Base-by-base conservation (phyloP, 495 filamentous ascomycete genomes). In the Penicillium coprophilum region DNA sequence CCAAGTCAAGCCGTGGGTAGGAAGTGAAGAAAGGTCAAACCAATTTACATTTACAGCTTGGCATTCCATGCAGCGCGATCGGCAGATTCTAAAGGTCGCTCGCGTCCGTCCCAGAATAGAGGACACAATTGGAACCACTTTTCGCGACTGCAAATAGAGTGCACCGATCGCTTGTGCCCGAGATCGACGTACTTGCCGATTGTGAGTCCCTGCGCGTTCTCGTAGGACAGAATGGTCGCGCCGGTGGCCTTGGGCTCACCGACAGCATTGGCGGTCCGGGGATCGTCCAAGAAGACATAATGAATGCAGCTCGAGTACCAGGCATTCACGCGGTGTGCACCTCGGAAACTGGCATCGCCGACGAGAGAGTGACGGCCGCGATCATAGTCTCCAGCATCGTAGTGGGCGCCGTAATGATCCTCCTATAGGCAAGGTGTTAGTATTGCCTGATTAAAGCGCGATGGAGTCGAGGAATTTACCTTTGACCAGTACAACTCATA, bases 401-500 rank as follows among this genome's bases (percentile, higher is more conserved):
- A 87, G 69, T 88, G 84, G 3, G 84, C 82, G 38, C 85, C 84
- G 34, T 86, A 80, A 53, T 80, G 78, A 57, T 89, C 84, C 65
- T 89, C 86, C 84, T 87, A 41, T 65, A 44, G 36, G 51, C 5
- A 28, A 44, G 17, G 13, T 27, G 36, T 62, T 50, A 58, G 50
- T 13, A 30, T 59, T 46, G 30, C 21, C 1, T 13, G 59, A 9
- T 44, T 39, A 28, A n/a, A 47, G 32, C 21, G 1, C 13, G 15
- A 47, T 6, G 3, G 10, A 50, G n/a, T 6, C 13, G 15, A 15
- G 15, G 24, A 24, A 28, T 51, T 40, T 72, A 85, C 85, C 79
- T 87, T 86, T 17, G 79, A 82, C 86, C 86, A 89, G 65, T 89
- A 89, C 3, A 87, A 70, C 69, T 89, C 86, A 62, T 84, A 88